A percentile compares a stretch with the other conserved stretches of the same genome.
Conservation (phyloP, 1,284 basidiomycete species). For the Pulchroboletus neoregius region DNA sequence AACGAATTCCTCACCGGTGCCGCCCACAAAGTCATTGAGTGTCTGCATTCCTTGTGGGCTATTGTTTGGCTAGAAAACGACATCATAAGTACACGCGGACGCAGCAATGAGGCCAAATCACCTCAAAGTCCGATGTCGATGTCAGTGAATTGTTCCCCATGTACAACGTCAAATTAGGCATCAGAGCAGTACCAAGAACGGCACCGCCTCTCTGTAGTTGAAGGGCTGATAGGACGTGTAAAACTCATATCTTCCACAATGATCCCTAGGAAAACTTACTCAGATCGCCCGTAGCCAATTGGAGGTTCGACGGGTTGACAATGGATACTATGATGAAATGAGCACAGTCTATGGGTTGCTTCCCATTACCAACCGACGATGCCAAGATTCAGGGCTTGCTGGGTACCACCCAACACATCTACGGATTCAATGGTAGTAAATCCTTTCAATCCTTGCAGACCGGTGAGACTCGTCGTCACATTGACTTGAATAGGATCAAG, state of each 20-base stretch:
- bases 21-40: slow-evolving; percentile 68
- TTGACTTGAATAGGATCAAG: slow-evolving; percentile 75
- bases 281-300: slow-evolving; percentile 57
- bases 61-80: slow-evolving; percentile 50
- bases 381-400: slow-evolving; percentile 55
- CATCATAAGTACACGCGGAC: background rate
- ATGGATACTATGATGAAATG: slow-evolving; percentile 46
- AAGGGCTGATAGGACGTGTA: slow-evolving; percentile 37
- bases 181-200: slow-evolving; percentile 52
- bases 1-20: slow-evolving; percentile 38
- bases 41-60: slow-evolving; percentile 61
- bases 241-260: background rate
- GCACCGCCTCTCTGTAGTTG: slow-evolving; percentile 53
- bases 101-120: slow-evolving; percentile 18
- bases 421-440: slow-evolving; percentile 58
- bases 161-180: slow-evolving; percentile 56
- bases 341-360: background rate
- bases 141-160: slow-evolving; percentile 56
- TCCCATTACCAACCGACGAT: slow-evolving; percentile 46
- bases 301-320: slow-evolving; percentile 71
- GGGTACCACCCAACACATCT: slow-evolving; percentile 68
- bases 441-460: slow-evolving; percentile 60
- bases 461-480: slow-evolving; percentile 62
- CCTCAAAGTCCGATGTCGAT: slow-evolving; percentile 50
- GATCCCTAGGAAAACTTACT: slow-evolving; percentile 37